Base-by-base conservation (phyloP, 2,329 filamentous ascomycete genomes). In the Colletotrichum sp. region DNA sequence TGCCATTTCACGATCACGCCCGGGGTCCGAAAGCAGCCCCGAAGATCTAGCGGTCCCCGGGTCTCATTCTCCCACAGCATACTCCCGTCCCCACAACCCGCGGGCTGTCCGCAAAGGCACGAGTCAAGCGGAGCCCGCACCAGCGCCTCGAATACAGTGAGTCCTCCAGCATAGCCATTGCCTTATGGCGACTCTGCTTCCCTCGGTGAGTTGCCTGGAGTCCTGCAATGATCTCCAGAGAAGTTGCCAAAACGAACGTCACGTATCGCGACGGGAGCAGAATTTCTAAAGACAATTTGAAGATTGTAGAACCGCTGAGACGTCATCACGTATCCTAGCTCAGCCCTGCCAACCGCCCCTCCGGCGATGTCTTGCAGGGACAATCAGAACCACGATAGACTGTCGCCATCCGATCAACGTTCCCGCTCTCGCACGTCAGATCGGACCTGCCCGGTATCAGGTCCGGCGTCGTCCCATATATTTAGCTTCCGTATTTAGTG, bases 171-270 rank as follows among this genome's bases (percentile, higher is more conserved):
- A 48, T n/a, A 48, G 39, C 39, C 39, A 0, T 48, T n/a, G 18
- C 0, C 39, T 0, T 48, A 0, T n/a, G 3, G 39, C 39, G 0
- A n/a, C 39, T 48, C 18, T 48, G 4, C 18, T n/a, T 48, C 39
- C 0, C 18, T n/a, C 39, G 0, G 18, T 48, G 39, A 48, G 1
- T 48, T 12, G 39, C 39, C 39, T 7, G 0, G 18, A 48, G 39
- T 12, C 39, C 39, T 7, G 18, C 39, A 1, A 48, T 7, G 18
- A 4, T 4, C 39, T 2, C 18, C 2, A 2, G 0, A 48, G 39
- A 43, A 2, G 36, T 39, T n/a, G 1, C 39, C 39, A n/a, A 43
- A 43, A n/a, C 5, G 18, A 2, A 0, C 39, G 16, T n/a, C 39
- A 10, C 6, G 16, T 18, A 43, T 39, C 36, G 36, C 15, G 2